These are phyloP conservation scores for Nyctanthes arbortristis DNA, from an alignment of 257 asterid genomes.

Conservation along the genomic window DNA sequence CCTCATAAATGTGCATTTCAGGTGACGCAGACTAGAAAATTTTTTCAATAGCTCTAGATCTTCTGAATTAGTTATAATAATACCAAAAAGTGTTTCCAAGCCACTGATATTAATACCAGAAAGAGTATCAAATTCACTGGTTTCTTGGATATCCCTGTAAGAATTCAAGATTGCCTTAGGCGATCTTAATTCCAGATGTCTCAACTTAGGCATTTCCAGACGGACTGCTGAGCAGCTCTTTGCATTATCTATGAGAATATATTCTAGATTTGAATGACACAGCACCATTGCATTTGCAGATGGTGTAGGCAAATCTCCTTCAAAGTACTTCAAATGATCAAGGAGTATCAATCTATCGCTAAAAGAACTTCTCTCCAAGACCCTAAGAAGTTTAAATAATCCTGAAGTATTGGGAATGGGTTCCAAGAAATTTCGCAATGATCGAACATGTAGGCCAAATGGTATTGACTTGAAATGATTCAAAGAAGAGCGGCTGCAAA, in stretches of 20 bases:
- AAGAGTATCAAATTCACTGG: too few relatives aligned
- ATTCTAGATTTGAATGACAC: slow-evolving; percentile 9
- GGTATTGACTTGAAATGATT: too few relatives aligned
- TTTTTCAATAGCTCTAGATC: not conserved
- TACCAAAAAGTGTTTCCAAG: not conserved
- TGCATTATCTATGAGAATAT: not conserved
- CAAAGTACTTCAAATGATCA: slow-evolving; percentile 14
- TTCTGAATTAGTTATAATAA: not conserved
- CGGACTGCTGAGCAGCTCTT: too few relatives aligned
- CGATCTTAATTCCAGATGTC: not conserved
- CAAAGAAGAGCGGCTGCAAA: too few relatives aligned
- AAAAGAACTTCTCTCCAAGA: too few relatives aligned
- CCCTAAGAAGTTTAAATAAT: too few relatives aligned
- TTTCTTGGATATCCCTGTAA: not conserved
- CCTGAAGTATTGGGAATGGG: not conserved
- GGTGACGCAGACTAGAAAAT: too few relatives aligned
- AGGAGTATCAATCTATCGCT: not conserved
- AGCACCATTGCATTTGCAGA: not conserved
- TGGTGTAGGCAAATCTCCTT: not conserved
- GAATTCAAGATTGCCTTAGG: not conserved
- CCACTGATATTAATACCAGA: too few relatives aligned
- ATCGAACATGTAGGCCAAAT: not conserved
- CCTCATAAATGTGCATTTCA: too few relatives aligned
- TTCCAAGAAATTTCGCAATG: slow-evolving; percentile 1
- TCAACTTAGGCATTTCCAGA: not conserved